These are phyloP conservation scores for Microsporum ferrugineum DNA, from an alignment of 2,329 filamentous ascomycete genomes.

Conservation along the genomic window DNA sequence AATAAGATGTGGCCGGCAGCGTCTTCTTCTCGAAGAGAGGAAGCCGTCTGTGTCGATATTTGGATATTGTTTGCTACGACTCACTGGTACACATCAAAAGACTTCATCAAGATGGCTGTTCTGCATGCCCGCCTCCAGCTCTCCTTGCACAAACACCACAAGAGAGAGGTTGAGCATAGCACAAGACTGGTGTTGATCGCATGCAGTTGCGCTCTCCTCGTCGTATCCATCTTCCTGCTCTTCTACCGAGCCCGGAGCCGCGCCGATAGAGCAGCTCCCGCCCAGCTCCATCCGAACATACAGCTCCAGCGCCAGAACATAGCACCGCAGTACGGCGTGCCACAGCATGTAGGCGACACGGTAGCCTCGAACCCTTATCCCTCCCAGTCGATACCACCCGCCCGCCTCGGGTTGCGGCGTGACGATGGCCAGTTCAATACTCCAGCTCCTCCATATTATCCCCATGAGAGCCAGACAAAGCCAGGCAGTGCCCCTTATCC, in stretches of 20 bases:
- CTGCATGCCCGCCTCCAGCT: not conserved
- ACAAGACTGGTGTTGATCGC: not conserved
- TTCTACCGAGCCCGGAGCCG: not conserved
- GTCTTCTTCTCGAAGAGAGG: too few relatives aligned
- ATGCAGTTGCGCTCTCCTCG: not conserved
- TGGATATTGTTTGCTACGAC: too few relatives aligned
- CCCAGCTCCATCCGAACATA: not conserved
- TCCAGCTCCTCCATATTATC: not conserved
- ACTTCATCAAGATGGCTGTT: not conserved
- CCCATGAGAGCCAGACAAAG: not conserved
- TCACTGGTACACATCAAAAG: not conserved
- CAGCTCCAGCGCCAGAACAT: not conserved
- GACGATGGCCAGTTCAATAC: not conserved
- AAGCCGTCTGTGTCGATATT: not conserved
- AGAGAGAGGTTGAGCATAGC: not conserved
- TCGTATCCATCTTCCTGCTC: not conserved
- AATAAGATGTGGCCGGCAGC: too few relatives aligned
- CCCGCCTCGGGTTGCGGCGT: not conserved
- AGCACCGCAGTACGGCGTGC: not conserved
- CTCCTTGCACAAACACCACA: not conserved
- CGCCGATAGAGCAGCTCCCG: not conserved
- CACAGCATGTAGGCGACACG: not conserved
- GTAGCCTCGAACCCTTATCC: not conserved
- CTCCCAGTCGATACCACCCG: not conserved
- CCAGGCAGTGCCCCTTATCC: not conserved